Evolutionary conservation across 1,284 basidiomycete species (phyloP), one percentile per base, ranked within the genome.

Genomic region (Rhodotorula sp.): DNA sequence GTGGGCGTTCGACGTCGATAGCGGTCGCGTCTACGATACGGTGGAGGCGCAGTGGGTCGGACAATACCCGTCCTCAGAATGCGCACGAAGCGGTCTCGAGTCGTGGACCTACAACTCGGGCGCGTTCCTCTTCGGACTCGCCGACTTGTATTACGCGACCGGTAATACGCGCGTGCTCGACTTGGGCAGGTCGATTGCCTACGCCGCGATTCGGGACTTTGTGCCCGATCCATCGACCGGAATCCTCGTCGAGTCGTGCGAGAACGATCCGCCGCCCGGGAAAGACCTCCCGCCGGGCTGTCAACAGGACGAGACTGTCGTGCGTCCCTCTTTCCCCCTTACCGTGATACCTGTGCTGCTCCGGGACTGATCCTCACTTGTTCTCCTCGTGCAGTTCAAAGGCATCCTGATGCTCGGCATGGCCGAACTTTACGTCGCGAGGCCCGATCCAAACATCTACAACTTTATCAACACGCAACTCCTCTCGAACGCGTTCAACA

Each of bases 391-490:
- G 30, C 62, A 71, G 65, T 72, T 72, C 62, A 72, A 72, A n/a
- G 71, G 68, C n/a, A 70, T 72, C 59, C 62, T 72, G 49, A 49
- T 72, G 42, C 61, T 72, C 51, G 71, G 60, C 49, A 55, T 72
- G 46, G 24, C 71, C 18, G 71, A 72, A 45, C 62, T 72, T 1
- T 72, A 72, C 51, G 30, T 72, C 49, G 71, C 68, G 1, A 49
- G 71, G 6, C 71, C 71, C 6, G 71, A 72, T 54, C 57, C 53
- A n/a, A 69, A 72, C 68, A 70, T 72, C 48, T 72, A 72, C 71
- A 72, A 70, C 46, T 72, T 64, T 17, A 54, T 72, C 71, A 72
- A 72, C 62, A 72, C 71, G 8, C 71, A 72, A 37, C 68, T 72
- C 7, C 62, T 72, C 6, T 58, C 57, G 18, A 68, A 66, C 61